phyloP scores from a whole-genome alignment of 23 red algal species.

The Gracilaria gracilis region DNA sequence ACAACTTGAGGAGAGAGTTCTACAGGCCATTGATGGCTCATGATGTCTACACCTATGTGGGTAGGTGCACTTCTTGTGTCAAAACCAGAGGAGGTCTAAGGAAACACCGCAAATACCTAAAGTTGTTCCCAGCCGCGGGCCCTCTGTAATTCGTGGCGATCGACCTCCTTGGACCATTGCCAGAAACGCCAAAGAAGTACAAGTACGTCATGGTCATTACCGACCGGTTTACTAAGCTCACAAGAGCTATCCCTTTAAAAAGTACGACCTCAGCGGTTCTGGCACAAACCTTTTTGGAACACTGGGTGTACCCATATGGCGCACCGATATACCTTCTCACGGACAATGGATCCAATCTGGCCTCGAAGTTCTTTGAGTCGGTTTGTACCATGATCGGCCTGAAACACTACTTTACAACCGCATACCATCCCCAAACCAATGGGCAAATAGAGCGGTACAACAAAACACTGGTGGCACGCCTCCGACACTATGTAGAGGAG shows the following conservation, averaged over 20 bases:
- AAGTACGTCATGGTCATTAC: constrained; percentile 32
- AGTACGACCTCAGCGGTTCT: neutral
- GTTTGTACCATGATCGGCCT: constrained; percentile 6
- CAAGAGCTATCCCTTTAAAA: neutral
- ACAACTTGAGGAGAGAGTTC: neutral
- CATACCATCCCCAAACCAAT: constrained; percentile 44
- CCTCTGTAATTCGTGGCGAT: constrained; percentile 41
- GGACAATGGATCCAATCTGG: constrained; percentile 24
- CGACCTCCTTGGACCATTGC: constrained; percentile 34
- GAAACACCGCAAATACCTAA: constrained; percentile 36
- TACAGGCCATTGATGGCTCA: constrained; percentile 45
- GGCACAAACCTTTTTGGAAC: neutral
- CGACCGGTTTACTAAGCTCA: constrained; percentile 37
- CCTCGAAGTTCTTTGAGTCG: constrained; percentile 27
- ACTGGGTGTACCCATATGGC: constrained; percentile 30
- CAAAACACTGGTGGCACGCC: neutral
- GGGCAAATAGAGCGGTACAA: constrained; percentile 44
- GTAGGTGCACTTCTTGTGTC: neutral
- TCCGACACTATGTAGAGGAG: constrained; percentile 29
- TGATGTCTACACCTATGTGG: neutral
- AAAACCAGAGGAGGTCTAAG: neutral
- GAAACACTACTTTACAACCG: constrained; percentile 30
- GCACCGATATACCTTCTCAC: constrained; percentile 29
- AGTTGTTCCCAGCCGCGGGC: constrained; percentile 24
- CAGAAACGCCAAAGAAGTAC: neutral